Percentiles rank a stretch among this genome's conserved stretches.
Conservation (phyloP, 2,329 filamentous ascomycete species). For the Colletotrichum sp. region DNA sequence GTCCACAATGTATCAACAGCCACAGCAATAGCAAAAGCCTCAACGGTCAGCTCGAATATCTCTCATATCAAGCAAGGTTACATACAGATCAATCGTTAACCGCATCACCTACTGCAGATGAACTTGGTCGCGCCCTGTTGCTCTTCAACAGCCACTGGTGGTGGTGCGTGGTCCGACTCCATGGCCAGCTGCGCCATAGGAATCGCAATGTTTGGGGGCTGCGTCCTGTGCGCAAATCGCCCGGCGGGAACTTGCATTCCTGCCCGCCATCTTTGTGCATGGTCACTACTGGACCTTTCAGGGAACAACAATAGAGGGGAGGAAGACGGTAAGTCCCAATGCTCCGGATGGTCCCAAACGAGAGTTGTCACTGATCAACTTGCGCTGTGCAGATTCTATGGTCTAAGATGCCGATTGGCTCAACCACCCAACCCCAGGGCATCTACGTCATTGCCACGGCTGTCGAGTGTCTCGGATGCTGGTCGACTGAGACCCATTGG, state of each 20-base stretch:
- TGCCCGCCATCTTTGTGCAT: neutral
- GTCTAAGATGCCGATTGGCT: neutral
- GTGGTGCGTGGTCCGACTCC: neutral
- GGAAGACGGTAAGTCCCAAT: neutral
- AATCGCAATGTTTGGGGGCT: no score
- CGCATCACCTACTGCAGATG: neutral
- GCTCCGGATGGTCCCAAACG: neutral
- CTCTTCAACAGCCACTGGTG: neutral
- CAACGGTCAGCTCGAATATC: neutral
- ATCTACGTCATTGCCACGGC: neutral
- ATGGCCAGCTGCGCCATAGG: neutral
- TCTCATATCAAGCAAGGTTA: neutral
- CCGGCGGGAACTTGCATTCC: neutral
- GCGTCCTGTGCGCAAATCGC: neutral
- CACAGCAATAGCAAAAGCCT: neutral
- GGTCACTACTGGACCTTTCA: neutral
- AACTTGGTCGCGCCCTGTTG: neutral
- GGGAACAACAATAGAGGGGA: neutral
- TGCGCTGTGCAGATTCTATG: neutral
- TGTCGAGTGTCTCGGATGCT: neutral
- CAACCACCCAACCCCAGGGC: neutral
- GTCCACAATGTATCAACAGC: neutral
- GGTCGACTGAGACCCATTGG: neutral
- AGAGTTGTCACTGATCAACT: neutral
- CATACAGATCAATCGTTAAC: neutral